Conservation (phyloP, 768 basidiomycete genomes). For the Hygrophoropsis aurantiaca region DNA sequence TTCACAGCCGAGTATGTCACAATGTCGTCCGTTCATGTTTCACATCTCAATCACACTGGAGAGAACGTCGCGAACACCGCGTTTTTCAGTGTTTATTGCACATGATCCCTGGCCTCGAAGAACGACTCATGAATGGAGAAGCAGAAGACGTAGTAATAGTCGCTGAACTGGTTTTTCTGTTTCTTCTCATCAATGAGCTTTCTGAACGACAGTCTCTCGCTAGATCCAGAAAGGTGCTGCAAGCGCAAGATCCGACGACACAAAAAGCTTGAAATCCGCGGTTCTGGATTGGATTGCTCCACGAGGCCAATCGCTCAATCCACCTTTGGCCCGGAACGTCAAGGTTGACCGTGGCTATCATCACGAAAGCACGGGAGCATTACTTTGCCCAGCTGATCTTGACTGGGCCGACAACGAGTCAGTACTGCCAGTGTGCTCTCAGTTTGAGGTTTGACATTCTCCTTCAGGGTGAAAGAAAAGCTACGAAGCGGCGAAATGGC, state of each 20-base stretch:
- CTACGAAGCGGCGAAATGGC: constrained; percentile 2
- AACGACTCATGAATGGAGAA: constrained; percentile 9
- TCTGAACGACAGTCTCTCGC: background rate
- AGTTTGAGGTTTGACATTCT: background rate
- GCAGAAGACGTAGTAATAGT: constrained; percentile 12
- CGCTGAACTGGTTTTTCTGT: constrained; percentile 12
- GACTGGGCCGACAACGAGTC: constrained; percentile 18
- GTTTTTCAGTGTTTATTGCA: constrained; percentile 13
- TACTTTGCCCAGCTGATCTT: constrained; percentile 15
- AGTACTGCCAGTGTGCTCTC: background rate
- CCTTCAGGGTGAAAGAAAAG: constrained; percentile 6
- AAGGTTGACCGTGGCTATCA: constrained; percentile 12
- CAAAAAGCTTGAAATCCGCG: constrained; percentile 4
- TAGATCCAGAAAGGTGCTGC: constrained; percentile 21
- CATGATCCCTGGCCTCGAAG: constrained; percentile 14
- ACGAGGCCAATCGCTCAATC: constrained; percentile 7
- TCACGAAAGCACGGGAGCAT: constrained; percentile 15
- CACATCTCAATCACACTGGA: background rate
- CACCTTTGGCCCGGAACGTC: constrained; percentile 12
- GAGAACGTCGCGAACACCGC: constrained; percentile 12
- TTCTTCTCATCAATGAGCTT: background rate
- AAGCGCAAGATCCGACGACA: constrained; percentile 11
- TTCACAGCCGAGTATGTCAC: background rate
- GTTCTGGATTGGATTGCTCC: constrained; percentile 16
- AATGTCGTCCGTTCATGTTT: background rate